These are phyloP conservation scores for Tieghemiomyces parasiticus DNA, from an alignment of 192 early-diverging fungal species.

Conservation along the genomic window DNA sequence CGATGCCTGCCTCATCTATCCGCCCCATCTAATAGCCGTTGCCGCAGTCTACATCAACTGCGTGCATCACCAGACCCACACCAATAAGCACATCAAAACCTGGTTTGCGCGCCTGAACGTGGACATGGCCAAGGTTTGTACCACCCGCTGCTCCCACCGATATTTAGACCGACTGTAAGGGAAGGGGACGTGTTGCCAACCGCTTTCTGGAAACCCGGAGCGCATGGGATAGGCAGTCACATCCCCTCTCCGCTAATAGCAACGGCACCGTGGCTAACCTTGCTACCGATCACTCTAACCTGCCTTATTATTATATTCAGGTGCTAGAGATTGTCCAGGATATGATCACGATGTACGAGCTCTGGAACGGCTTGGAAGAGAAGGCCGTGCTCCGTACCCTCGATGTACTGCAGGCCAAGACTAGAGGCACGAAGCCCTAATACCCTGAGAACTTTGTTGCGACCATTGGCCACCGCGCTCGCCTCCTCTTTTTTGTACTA, in stretches of 20 bases:
- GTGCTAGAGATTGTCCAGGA: constrained; percentile 61
- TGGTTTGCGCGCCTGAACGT: constrained; percentile 78
- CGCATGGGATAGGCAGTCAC: too few relatives aligned
- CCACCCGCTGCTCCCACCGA: too few relatives aligned
- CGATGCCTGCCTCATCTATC: constrained; percentile 66
- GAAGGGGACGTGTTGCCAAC: too few relatives aligned
- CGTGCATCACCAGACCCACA: constrained; percentile 13
- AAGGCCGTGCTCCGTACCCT: constrained; percentile 26
- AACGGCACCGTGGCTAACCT: too few relatives aligned
- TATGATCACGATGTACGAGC: constrained; percentile 50
- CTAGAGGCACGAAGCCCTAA: neutral
- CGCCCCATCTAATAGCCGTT: constrained; percentile 79
- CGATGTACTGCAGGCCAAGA: neutral
- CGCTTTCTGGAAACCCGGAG: too few relatives aligned
- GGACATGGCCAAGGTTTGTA: constrained; percentile 54
- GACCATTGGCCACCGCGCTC: neutral
- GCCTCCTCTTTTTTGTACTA: neutral
- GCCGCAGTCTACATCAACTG: constrained; percentile 58
- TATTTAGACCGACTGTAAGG: too few relatives aligned
- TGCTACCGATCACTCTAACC: too few relatives aligned
- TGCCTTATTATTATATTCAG: too few relatives aligned
- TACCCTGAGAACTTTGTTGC: neutral
- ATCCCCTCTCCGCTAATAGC: too few relatives aligned
- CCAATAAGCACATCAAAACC: constrained; percentile 38
- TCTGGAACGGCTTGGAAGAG: constrained; percentile 50